Evolutionary conservation across 495 filamentous ascomycete genomes (phyloP).

Genomic region (Neurospora hispaniola): DNA sequence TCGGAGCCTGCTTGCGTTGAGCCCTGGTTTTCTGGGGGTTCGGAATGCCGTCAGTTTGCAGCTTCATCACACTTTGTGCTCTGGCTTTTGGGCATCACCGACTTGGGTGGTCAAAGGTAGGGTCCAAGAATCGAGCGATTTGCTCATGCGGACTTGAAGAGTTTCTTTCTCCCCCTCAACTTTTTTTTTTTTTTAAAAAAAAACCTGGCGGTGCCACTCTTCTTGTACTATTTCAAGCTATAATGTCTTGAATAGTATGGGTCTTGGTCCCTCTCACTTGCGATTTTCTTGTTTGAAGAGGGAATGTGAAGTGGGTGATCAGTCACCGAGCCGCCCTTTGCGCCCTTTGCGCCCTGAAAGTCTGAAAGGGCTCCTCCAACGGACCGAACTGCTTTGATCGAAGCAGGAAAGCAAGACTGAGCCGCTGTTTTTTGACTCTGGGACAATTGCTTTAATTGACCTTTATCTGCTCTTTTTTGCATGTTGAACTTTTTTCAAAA

Average conservation of each 20-base stretch:
- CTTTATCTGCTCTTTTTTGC: not conserved
- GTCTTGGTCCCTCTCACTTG: not conserved
- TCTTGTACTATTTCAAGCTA: not conserved
- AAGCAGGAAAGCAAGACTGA: not conserved
- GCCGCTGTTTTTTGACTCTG: not conserved
- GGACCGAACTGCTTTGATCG: not conserved
- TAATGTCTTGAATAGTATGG: not conserved
- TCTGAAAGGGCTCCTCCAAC: not conserved
- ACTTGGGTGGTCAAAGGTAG: not conserved
- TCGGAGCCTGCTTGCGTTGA: not conserved
- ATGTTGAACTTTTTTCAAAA: not conserved
- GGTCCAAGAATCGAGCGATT: not conserved
- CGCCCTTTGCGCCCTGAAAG: not conserved
- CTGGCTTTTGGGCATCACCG: not conserved
- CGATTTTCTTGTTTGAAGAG: not conserved
- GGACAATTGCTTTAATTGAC: not conserved
- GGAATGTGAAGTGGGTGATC: not conserved
- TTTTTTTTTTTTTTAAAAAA: too few species aligned
- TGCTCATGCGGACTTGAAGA: not conserved
- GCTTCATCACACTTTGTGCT: not conserved
- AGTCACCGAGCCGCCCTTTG: not conserved
- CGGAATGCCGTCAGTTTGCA: not conserved
- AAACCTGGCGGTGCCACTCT: not conserved
- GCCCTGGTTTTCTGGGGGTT: not conserved
- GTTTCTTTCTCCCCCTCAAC: too few species aligned